Evolutionary conservation across 305 asterid species (phyloP).

Genomic region (Rubia balearica): DNA sequence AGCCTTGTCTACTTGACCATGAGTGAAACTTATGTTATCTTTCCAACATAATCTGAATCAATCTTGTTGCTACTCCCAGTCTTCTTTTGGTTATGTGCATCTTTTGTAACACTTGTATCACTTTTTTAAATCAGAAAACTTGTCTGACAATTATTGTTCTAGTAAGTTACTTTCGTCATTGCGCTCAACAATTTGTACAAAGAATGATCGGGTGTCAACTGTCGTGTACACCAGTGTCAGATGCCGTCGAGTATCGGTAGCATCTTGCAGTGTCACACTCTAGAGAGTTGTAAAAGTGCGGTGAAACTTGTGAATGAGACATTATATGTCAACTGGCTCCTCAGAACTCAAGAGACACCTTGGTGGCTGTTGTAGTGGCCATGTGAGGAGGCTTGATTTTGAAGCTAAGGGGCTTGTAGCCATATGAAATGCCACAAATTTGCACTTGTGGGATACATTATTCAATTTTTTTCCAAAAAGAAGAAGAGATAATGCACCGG

Average conservation of each 20-base stretch:
- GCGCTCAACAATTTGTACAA: too few species aligned
- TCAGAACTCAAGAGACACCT: neutral
- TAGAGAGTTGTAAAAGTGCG: neutral
- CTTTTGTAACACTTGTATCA: neutral
- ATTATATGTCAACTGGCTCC: neutral
- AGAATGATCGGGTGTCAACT: too few species aligned
- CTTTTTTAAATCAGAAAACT: neutral
- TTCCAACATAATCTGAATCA: neutral
- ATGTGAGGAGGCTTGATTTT: neutral
- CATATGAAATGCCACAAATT: constrained; percentile 5
- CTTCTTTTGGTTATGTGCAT: neutral
- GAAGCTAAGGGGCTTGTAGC: constrained; percentile 3
- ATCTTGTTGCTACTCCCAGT: neutral
- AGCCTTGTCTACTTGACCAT: neutral
- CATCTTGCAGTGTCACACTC: neutral
- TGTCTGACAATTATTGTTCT: too few species aligned
- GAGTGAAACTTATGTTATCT: neutral
- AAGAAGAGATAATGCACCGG: constrained; percentile 17
- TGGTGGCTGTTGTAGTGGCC: neutral
- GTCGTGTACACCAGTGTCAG: neutral
- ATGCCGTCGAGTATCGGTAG: neutral
- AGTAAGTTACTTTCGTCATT: too few species aligned
- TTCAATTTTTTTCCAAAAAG: neutral
- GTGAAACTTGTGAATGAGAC: neutral
- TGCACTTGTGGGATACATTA: neutral